These are phyloP conservation scores for Colletotrichum sp. DNA, from an alignment of 2,329 filamentous ascomycete species.

Conservation along the genomic window DNA sequence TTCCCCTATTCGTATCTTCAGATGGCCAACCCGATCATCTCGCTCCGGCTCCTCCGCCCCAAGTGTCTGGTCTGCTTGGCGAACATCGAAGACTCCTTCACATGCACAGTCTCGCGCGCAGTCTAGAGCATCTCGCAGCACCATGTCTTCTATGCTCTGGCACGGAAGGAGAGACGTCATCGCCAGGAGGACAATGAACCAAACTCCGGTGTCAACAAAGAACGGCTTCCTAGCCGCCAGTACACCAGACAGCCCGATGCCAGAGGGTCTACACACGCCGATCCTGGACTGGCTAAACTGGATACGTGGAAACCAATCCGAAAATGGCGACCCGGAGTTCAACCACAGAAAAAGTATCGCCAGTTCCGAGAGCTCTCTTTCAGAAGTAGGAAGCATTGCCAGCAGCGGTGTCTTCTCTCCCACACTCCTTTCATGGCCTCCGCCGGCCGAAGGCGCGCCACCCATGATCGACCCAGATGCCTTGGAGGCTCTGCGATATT, in stretches of 20 bases:
- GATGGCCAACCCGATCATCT: conserved; percentile 19
- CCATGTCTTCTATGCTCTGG: conserved; percentile 16
- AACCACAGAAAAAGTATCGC: conserved; percentile 15
- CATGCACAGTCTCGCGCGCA: neutral
- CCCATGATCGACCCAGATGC: neutral
- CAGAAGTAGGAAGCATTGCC: neutral
- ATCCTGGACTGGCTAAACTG: conserved; percentile 11
- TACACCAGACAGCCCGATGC: neutral
- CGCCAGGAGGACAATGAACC: neutral
- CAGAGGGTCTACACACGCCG: neutral
- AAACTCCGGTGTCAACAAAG: neutral
- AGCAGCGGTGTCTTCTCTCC: conserved; percentile 18
- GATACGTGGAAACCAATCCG: conserved; percentile 8
- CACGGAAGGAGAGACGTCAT: conserved; percentile 14
- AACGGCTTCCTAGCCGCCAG: neutral
- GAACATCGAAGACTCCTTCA: neutral
- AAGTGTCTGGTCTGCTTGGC: neutral
- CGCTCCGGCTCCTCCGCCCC: neutral
- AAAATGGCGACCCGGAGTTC: conserved; percentile 1
- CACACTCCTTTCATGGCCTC: neutral
- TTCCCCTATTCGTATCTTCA: conserved; percentile 17
- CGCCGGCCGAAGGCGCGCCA: neutral
- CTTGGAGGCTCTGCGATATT: neutral
- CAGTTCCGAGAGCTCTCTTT: neutral
- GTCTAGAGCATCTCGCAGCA: conserved; percentile 10